Base-by-base conservation (phyloP, 1,284 basidiomycete genomes). In the Cystobasidium pallidum region DNA sequence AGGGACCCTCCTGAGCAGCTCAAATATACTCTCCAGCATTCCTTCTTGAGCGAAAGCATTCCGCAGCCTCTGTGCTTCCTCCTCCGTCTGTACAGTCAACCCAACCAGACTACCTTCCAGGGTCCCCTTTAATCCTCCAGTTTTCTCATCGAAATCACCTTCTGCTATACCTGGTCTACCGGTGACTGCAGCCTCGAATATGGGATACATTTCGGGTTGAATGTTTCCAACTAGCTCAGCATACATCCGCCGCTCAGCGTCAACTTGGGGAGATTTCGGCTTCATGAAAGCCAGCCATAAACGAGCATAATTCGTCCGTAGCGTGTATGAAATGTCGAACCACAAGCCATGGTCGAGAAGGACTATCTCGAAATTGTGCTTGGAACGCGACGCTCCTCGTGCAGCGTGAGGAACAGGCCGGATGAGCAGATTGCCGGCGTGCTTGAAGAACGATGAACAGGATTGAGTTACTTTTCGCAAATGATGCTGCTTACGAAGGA, bases 281-380 rank as follows among this genome's bases (percentile, higher is more conserved):
- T 88, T 86, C 72, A 96, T 91, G 7, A 97, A 84, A 4, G 92
- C 88, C 24, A 97, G 82, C 94, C 93, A 96, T 67, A 96, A 82
- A 24, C 79, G 77, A 1, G 85, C 84, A 75, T 86, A 86, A 75
- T 85, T 84, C 61, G 91, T 85, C 30, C 94, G 87, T 2, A 96
- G 83, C 30, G 87, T 84, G 30, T 86, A 83, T 66, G 91, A 88
- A 2, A 97, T 83, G 79, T 95, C 93, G 77, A 97, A 96, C 81
- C 96, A 97, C 21, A 92, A 83, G 1, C 91, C 94, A 76, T 96
- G 94, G 78, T 97, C 94, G 67, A 97, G 83, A 0, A 96, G 84
- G 24, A 92, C 92, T 61, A 96, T 89, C 79, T 98, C 94, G 78
- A 97, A 97, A 80, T 95, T 95, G 82, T 91, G 91, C 0, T 91